These are phyloP conservation scores for Albizia julibrissin DNA, from an alignment of 306 rosid genomes.

Conservation along the genomic window DNA sequence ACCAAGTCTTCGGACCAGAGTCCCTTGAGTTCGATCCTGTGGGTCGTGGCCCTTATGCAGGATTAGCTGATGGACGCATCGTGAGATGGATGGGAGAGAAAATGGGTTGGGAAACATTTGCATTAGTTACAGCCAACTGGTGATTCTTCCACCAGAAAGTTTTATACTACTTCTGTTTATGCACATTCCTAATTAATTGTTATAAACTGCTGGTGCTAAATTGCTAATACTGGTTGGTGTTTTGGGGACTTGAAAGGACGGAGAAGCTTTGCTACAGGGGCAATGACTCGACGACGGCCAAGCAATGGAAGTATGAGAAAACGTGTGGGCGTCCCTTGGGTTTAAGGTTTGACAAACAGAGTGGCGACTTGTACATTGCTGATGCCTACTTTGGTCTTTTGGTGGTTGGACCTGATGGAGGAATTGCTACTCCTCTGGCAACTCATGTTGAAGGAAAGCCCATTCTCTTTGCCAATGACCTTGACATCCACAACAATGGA, in stretches of 20 bases:
- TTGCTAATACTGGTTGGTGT: background rate
- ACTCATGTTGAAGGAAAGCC: slow-evolving; percentile 73
- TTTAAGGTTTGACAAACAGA: slow-evolving; percentile 67
- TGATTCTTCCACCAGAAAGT: slow-evolving; percentile 5
- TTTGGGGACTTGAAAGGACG: slow-evolving; percentile 53
- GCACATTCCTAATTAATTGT: background rate
- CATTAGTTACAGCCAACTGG: slow-evolving; percentile 81
- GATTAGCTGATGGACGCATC: slow-evolving; percentile 88
- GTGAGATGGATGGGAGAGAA: slow-evolving; percentile 93
- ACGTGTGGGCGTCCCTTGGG: slow-evolving; percentile 89
- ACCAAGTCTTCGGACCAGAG: slow-evolving; percentile 89
- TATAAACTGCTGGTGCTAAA: background rate
- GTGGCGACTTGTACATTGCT: slow-evolving; percentile 76
- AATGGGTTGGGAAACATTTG: slow-evolving; percentile 92
- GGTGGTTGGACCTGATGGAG: slow-evolving; percentile 82
- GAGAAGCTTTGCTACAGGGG: slow-evolving; percentile 74
- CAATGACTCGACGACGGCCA: slow-evolving; percentile 68
- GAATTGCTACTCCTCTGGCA: slow-evolving; percentile 68
- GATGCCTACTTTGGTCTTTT: slow-evolving; percentile 89
- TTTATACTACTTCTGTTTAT: background rate
- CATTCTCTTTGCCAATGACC: slow-evolving; percentile 90
- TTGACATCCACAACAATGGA: slow-evolving; percentile 82
- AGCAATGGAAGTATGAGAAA: slow-evolving; percentile 93
- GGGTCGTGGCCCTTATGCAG: slow-evolving; percentile 88
- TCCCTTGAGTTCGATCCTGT: slow-evolving; percentile 74